Conservation (phyloP, 208 protist species). For the Trypanosoma theileri region DNA sequence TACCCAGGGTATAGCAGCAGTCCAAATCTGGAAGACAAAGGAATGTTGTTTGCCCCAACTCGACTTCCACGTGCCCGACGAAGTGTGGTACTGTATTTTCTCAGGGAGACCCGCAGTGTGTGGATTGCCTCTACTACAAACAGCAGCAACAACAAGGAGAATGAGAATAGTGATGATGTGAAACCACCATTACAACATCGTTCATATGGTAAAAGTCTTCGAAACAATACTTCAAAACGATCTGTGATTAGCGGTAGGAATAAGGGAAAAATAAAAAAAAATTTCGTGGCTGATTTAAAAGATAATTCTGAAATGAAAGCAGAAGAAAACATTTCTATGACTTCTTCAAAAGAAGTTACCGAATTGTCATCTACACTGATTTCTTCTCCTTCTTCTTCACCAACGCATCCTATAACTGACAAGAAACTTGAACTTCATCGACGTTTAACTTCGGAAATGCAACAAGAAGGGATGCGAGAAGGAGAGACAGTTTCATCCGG, state of each 20-base stretch:
- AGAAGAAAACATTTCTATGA: too few relatives aligned
- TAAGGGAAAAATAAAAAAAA: slow-evolving; percentile 2
- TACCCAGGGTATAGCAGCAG: too few relatives aligned
- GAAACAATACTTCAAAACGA: neutral
- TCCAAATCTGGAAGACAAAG: slow-evolving; percentile 6
- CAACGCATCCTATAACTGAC: neutral
- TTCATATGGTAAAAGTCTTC: neutral
- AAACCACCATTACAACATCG: neutral
- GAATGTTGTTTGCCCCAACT: slow-evolving; percentile 10
- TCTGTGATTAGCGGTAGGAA: neutral
- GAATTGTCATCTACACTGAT: neutral
- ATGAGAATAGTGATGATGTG: neutral
- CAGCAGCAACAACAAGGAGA: neutral
- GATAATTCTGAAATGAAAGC: neutral
- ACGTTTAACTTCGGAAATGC: slow-evolving; percentile 4
- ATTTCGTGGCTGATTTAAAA: neutral
- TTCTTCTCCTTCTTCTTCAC: neutral
- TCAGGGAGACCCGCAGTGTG: neutral
- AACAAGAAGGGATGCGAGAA: neutral
- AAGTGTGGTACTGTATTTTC: slow-evolving; percentile 2
- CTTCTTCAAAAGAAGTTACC: neutral
- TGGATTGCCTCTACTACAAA: neutral
- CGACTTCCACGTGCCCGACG: slow-evolving; percentile 4
- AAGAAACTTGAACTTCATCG: slow-evolving; percentile 17
- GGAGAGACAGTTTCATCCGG: slow-evolving; percentile 19